Base-by-base conservation (phyloP, 2,329 filamentous ascomycete species). In the Emmonsia crescens region DNA sequence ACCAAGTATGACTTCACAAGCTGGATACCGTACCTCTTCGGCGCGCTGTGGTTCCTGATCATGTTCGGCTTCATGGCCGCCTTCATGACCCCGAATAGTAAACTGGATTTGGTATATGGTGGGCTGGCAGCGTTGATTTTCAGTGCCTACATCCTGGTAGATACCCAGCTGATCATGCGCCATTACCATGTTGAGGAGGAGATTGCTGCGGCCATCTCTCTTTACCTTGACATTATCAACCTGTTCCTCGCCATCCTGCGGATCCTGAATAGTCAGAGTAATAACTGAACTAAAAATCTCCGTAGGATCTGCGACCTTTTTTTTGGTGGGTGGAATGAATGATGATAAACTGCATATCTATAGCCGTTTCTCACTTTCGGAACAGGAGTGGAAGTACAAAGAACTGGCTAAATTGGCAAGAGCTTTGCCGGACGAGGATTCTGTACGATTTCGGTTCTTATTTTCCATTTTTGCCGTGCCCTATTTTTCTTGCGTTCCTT, bases 111-210 rank as follows among this genome's bases (percentile, higher is more conserved):
- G 60, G 69, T 91, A 64, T 97, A 96, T 71, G 91, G 91, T 61
- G 87, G 88, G 8, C 77, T 92, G 16, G 84, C 85, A 0, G 93
- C 94, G 2, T 78, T 99, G 54, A 85, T 99, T 72, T 99, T 99
- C 80, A 92, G 88, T 57, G 93, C 82, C 8, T 99, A 99, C 77
- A 95, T 99, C 64, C 82, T 99, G 55, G 90, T 97, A 55, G 94
- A 99, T 73, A 99, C 94, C 0, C 94, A 99, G 81, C 79, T 99
- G 69, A 85, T 99, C 64, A 88, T 99, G 84, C 85, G 92, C 71
- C 89, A 96, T 76, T 94, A 96, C 77, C 93, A 97, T 72, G 91
- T 96, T 59, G 94, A 99, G 78, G 93, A 96, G 82, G 92, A 96
- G 81, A 96, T 97, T 73, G 91, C 92, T 6, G 93, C 93, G 57